Conservation (phyloP, 495 filamentous ascomycete species). For the Penicillium soppii region DNA sequence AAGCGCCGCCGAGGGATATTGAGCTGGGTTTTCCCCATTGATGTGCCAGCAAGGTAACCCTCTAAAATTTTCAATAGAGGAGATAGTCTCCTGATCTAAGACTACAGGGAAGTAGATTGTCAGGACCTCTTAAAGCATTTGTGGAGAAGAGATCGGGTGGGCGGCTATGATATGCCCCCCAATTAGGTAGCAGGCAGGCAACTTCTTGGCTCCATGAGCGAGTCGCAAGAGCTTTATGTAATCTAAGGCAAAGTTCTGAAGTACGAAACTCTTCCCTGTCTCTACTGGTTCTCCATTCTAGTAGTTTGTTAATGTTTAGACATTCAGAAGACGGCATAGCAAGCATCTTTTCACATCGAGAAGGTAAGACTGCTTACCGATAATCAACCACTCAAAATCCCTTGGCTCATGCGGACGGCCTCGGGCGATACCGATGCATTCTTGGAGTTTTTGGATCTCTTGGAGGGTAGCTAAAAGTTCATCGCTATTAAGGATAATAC, state of each 20-base stretch:
- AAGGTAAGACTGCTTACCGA: slow-evolving; percentile 2
- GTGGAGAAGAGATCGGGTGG: slow-evolving; percentile 3
- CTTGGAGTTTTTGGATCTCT: neutral
- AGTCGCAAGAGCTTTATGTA: slow-evolving; percentile 2
- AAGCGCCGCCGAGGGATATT: slow-evolving; percentile 1
- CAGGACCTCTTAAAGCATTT: slow-evolving; percentile 7
- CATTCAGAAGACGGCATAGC: slow-evolving; percentile 1
- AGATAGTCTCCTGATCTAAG: neutral
- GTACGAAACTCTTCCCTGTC: slow-evolving; percentile 5
- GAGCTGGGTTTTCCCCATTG: slow-evolving; percentile 1
- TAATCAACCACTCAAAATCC: slow-evolving; percentile 5
- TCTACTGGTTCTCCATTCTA: slow-evolving; percentile 1
- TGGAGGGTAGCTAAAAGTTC: slow-evolving; percentile 4
- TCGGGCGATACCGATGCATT: slow-evolving; percentile 1
- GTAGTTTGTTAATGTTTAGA: neutral
- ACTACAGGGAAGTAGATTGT: slow-evolving; percentile 7
- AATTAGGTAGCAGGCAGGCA: neutral
- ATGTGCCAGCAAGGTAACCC: neutral
- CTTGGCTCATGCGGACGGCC: slow-evolving; percentile 2
- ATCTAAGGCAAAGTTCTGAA: slow-evolving; percentile 1
- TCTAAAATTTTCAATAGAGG: slow-evolving; percentile 1
- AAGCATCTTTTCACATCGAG: neutral
- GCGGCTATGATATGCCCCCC: neutral
- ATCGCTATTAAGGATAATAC: neutral
- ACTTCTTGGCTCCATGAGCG: slow-evolving; percentile 7